phyloP scores from a whole-genome alignment of 148 eudicot species.

The Vaccinium corymbosum region DNA sequence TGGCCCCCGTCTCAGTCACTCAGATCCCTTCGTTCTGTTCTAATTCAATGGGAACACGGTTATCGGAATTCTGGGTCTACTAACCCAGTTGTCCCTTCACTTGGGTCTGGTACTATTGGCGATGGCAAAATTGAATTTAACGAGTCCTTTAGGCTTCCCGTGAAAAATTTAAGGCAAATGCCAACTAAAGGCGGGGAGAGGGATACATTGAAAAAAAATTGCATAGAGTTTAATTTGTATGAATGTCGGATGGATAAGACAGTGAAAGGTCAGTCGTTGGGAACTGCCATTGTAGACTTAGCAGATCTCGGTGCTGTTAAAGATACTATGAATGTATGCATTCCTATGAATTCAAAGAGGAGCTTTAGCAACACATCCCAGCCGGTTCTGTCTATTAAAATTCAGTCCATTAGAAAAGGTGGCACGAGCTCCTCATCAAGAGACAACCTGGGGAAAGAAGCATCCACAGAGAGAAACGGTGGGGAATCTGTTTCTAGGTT shows the following conservation, averaged over 20 bases:
- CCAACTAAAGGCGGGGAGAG: slow-evolving; percentile 52
- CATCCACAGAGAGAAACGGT: slow-evolving; percentile 52
- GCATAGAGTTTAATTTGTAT: slow-evolving; percentile 80
- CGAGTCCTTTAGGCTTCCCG: slow-evolving; percentile 64
- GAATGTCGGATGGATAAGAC: slow-evolving; percentile 81
- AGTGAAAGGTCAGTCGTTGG: slow-evolving; percentile 70
- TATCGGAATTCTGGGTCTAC: slow-evolving; percentile 65
- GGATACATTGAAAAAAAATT: slow-evolving; percentile 59
- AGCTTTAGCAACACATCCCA: slow-evolving; percentile 64
- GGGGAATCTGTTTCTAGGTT: slow-evolving; percentile 58
- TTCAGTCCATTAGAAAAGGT: slow-evolving; percentile 57
- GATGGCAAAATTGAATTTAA: slow-evolving; percentile 81
- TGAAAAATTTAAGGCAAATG: slow-evolving; percentile 47
- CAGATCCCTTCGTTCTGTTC: slow-evolving; percentile 60
- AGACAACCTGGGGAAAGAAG: slow-evolving; percentile 47
- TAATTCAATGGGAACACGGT: slow-evolving; percentile 85
- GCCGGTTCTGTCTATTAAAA: slow-evolving; percentile 57
- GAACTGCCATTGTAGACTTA: slow-evolving; percentile 71
- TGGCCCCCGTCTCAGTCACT: slow-evolving; percentile 95
- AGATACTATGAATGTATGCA: slow-evolving; percentile 38
- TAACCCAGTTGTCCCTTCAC: slow-evolving; percentile 56
- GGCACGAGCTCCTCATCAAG: slow-evolving; percentile 44
- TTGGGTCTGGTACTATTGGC: slow-evolving; percentile 38
- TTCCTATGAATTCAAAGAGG: slow-evolving; percentile 70
- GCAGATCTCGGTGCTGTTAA: slow-evolving; percentile 66